Evolutionary conservation across 257 asterid genomes (phyloP).

Genomic region (Pogostemon cablin): DNA sequence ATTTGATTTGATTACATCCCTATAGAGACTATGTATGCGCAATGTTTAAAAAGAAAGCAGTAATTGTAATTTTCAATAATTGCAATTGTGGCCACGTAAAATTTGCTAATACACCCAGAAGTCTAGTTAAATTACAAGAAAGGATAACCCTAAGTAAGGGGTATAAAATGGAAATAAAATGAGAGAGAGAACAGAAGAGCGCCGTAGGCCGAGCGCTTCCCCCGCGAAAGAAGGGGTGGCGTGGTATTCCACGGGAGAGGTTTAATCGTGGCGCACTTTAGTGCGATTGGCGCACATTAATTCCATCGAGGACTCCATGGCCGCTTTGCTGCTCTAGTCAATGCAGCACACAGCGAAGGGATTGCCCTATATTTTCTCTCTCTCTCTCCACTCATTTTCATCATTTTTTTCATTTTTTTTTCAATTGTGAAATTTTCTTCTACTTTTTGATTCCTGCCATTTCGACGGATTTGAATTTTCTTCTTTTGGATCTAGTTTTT

Average conservation of each 20-base stretch:
- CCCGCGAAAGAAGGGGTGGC: constrained; percentile 64
- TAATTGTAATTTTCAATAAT: too few species aligned
- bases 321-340: constrained; percentile 53
- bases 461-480: too few species aligned
- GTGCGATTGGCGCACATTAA: constrained; percentile 72
- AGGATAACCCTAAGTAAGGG: too few species aligned
- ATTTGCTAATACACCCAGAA: too few species aligned
- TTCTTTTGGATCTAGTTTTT: too few species aligned
- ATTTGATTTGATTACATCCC: too few species aligned
- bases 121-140: too few species aligned
- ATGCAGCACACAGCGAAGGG: constrained; percentile 53
- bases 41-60: too few species aligned
- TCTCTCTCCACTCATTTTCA: not conserved
- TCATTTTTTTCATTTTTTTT: not conserved
- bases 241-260: constrained; percentile 86
- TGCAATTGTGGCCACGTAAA: too few species aligned
- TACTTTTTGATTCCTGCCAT: not conserved
- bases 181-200: constrained; percentile 24
- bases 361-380: constrained; percentile 49
- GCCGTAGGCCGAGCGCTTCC: constrained; percentile 91
- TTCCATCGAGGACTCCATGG: constrained; percentile 42
- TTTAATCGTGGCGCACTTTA: constrained; percentile 67
- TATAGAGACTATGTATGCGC: too few species aligned
- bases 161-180: constrained; percentile 3
- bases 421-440: not conserved